phyloP scores from a whole-genome alignment of 768 basidiomycete species.

The Boletus sensibilis region DNA sequence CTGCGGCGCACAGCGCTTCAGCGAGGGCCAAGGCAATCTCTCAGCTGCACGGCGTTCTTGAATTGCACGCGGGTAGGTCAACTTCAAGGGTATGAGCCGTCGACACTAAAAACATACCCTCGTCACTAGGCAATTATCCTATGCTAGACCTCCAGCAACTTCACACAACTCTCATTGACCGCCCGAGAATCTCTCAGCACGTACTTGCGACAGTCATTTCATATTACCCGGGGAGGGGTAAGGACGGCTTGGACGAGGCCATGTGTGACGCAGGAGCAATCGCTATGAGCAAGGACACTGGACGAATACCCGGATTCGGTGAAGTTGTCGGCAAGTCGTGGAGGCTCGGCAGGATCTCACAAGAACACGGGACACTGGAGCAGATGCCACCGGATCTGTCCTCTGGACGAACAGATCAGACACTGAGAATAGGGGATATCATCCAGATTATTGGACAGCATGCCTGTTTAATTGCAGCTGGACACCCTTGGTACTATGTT shows the following conservation, averaged over 20 bases:
- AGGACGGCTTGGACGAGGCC: slow-evolving; percentile 64
- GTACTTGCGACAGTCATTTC: slow-evolving; percentile 76
- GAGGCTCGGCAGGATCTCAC: slow-evolving; percentile 63
- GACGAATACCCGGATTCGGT: slow-evolving; percentile 69
- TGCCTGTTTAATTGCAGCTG: slow-evolving; percentile 80
- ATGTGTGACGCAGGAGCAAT: slow-evolving; percentile 83
- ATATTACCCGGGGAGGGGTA: slow-evolving; percentile 71
- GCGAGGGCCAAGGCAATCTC: slow-evolving; percentile 46
- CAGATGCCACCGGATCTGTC: slow-evolving; percentile 27
- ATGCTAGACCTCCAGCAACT: slow-evolving; percentile 83
- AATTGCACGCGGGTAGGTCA: slow-evolving; percentile 69
- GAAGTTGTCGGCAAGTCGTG: slow-evolving; percentile 66
- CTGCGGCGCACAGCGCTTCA: slow-evolving; percentile 78
- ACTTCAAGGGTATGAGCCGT: not conserved
- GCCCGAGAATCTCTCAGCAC: slow-evolving; percentile 56
- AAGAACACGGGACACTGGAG: slow-evolving; percentile 77
- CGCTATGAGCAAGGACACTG: slow-evolving; percentile 86
- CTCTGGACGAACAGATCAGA: slow-evolving; percentile 10
- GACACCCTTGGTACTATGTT: slow-evolving; percentile 81
- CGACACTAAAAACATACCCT: not conserved
- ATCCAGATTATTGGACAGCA: slow-evolving; percentile 82
- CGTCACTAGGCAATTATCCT: slow-evolving; percentile 68
- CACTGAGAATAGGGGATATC: slow-evolving; percentile 54
- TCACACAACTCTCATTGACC: slow-evolving; percentile 64
- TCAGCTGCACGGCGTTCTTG: slow-evolving; percentile 58